A percentile compares a stretch with the other conserved stretches of the same genome.
Evolutionary conservation across 305 asterid species (phyloP).

Genomic region (Coffea humblotiana): DNA sequence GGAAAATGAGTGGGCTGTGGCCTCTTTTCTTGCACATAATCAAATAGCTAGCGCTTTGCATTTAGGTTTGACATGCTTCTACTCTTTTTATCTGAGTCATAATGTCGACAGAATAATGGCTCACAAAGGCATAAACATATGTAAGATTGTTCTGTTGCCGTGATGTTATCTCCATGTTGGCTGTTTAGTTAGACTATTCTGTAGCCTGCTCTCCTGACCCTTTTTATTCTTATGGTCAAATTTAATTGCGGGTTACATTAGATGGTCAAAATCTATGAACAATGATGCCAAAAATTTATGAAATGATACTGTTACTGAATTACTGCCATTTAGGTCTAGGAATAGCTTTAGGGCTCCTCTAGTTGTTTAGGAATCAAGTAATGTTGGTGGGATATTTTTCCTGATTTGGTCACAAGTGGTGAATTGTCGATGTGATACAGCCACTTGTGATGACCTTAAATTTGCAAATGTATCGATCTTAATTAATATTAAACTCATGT

Average conservation of each 20-base stretch:
- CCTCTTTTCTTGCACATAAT: neutral
- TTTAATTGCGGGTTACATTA: neutral
- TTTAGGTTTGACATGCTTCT: neutral
- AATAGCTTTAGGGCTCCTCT: too few species aligned
- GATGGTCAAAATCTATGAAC: too few species aligned
- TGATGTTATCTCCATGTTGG: too few species aligned
- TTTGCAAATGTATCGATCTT: too few species aligned
- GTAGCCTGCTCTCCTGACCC: too few species aligned
- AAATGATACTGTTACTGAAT: neutral
- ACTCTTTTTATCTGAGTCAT: neutral
- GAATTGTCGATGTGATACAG: too few species aligned
- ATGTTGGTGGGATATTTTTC: too few species aligned
- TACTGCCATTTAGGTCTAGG: neutral
- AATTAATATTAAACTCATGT: too few species aligned
- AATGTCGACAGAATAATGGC: neutral
- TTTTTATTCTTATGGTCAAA: neutral
- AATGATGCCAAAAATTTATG: neutral
- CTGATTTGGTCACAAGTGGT: too few species aligned
- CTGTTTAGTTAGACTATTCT: too few species aligned
- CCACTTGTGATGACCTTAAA: too few species aligned
- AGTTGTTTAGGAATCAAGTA: too few species aligned
- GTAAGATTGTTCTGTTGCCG: neutral
- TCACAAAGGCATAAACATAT: neutral
- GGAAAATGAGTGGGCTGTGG: constrained; percentile 3
- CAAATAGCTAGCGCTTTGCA: neutral